phyloP scores from a whole-genome alignment of 768 basidiomycete genomes.

The Calocera cornea region DNA sequence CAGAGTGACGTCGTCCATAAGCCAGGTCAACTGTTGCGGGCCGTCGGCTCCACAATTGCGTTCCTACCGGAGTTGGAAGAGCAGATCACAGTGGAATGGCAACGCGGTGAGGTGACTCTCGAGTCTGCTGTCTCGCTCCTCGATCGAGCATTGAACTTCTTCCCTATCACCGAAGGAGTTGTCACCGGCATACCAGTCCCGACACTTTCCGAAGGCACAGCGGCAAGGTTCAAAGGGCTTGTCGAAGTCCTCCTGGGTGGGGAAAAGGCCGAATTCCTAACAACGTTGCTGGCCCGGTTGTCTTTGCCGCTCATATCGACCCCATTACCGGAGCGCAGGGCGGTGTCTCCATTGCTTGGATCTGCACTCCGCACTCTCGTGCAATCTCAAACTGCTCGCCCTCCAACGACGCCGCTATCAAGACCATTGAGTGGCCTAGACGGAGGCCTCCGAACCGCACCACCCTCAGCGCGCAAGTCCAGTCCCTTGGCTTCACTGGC shows the following conservation, averaged over 20 bases:
- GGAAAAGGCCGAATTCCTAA: neutral
- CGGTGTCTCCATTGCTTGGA: neutral
- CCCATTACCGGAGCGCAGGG: neutral
- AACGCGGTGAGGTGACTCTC: neutral
- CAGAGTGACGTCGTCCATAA: neutral
- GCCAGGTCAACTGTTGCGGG: neutral
- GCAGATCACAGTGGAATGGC: slow-evolving; percentile 1
- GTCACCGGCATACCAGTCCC: neutral
- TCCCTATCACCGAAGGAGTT: neutral
- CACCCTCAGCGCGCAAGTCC: neutral
- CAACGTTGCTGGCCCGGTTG: neutral
- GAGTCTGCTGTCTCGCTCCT: neutral
- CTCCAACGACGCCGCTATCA: neutral
- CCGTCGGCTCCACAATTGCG: neutral
- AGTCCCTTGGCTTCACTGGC: slow-evolving; percentile 32
- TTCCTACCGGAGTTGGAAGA: slow-evolving; percentile 1
- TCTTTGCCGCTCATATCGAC: neutral
- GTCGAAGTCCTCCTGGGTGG: neutral
- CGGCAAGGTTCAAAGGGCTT: neutral
- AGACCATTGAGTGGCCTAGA: neutral
- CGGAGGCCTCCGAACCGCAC: neutral
- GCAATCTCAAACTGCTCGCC: neutral
- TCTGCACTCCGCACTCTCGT: neutral
- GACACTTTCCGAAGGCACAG: neutral
- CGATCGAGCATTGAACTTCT: neutral